Evolutionary conservation across 2,329 filamentous ascomycete genomes (phyloP), one percentile per base, ranked within the genome.

Genomic region (Pestalotiopsis sp.): DNA sequence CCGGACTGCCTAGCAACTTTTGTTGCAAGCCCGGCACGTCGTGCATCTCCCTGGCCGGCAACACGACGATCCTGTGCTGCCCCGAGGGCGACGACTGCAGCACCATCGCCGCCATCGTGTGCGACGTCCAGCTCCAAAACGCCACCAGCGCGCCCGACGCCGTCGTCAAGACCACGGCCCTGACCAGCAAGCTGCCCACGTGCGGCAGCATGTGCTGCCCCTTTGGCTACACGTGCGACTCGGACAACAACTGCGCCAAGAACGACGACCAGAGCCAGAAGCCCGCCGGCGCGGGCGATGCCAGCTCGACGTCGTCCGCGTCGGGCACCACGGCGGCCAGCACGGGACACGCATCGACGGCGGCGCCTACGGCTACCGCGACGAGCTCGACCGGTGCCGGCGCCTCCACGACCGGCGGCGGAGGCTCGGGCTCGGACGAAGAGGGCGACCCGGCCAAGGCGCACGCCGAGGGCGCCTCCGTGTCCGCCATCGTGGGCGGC

Each of bases 151-250:
- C 89, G 71, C 89, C 90, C 12, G 80, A 83, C 31, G 89, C 89
- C 39, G 83, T 86, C 36, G 82, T 94, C 74, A 92, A 93, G 80
- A 92, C 92, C 0, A 89, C 87, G 11, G 85, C 89, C 9, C 86
- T 92, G 38, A 83, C 83, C 20, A 83, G 86, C 11, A 80, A 82
- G 12, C 82, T 94, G 14, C 79, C 81, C 2, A 83, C 80, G 23
- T 94, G 92, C 73, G 90, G 86, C 14, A 77, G 74, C 20, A 78
- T n/a, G n/a, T 95, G 92, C 79, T 95, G 92, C 76, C 92, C 92
- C 0, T 90, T 91, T 78, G 92, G 92, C 2, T 94, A 91, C 80
- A 81, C 82, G 1, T 95, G 92, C 80, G 79, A 85, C 45, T 77
- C 76, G 66, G 80, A 80, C 57, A 78, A 79, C 64, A 69, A 81